phyloP scores from a whole-genome alignment of 2,329 filamentous ascomycete species.

The Madurella fahalii region DNA sequence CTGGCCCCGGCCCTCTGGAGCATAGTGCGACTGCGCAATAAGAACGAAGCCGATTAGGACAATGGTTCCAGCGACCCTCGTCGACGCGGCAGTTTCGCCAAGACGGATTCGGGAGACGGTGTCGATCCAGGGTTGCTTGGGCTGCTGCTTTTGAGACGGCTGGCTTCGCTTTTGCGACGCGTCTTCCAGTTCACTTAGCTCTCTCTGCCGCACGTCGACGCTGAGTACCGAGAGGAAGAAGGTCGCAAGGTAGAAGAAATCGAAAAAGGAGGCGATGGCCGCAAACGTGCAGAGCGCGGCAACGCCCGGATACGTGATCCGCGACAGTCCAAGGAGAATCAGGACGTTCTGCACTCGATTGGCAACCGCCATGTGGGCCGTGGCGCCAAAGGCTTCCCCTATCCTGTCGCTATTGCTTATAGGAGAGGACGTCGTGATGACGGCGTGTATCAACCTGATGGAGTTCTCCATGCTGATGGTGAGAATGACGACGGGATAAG shows the following conservation, averaged over 20 bases:
- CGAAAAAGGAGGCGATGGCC: constrained; percentile 69
- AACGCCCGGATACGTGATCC: constrained; percentile 64
- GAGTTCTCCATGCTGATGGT: constrained; percentile 76
- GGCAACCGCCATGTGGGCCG: constrained; percentile 64
- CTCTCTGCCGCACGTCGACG: constrained; percentile 71
- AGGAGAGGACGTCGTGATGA: constrained; percentile 66
- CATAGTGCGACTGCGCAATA: constrained; percentile 74
- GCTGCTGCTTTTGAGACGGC: constrained; percentile 17
- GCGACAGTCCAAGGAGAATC: constrained; percentile 62
- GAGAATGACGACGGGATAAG: constrained; percentile 73
- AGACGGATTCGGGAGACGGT: constrained; percentile 47
- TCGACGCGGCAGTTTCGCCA: constrained; percentile 64
- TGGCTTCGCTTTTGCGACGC: constrained; percentile 42
- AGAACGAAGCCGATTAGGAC: constrained; percentile 70
- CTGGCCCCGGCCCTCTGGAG: constrained; percentile 52
- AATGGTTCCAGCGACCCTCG: constrained; percentile 68
- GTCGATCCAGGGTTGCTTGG: constrained; percentile 53
- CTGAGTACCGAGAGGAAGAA: constrained; percentile 78
- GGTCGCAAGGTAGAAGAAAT: constrained; percentile 73
- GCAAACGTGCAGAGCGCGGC: constrained; percentile 73
- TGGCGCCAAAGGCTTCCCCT: constrained; percentile 68
- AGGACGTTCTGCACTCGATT: constrained; percentile 65
- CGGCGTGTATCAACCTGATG: constrained; percentile 72
- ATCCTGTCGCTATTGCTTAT: constrained; percentile 66
- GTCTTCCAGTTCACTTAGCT: constrained; percentile 67